Base-by-base conservation (phyloP, 306 rosid genomes). In the Echinosophora koreensis region DNA sequence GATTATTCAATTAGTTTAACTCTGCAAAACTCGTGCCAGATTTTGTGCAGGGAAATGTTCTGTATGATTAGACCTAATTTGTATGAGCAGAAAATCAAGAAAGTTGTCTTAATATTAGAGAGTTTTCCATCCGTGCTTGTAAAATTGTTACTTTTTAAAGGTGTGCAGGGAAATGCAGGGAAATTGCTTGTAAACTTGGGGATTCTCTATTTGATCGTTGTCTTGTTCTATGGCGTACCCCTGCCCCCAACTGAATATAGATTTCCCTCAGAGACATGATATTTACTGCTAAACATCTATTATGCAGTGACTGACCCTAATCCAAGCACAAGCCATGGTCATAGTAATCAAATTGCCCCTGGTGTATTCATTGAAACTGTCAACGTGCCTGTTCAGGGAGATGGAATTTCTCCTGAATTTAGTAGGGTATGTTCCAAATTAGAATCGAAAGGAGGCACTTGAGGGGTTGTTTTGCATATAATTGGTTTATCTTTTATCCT, bases 341-440 rank as follows among this genome's bases (percentile, higher is more conserved):
- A 88, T 77, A 83, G 82, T 75, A 84, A 52, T 86, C 97, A 85
- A 81, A 66, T 85, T 54, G 91, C 93, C 54, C 97, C 98, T 35
- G 97, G 98, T 69, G 92, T 96, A 15, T 87, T 96, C 42, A 85
- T 96, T 85, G 99, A 93, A 87, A 91, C 96, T 56, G 88, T 93
- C 81, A 88, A 94, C 69, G 61, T 95, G 81, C 97, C 98, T 73
- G 86, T 83, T 71, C 97, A 91, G 82, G 97, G 96, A 44, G 97
- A 89, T 42, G 96, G 96, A 39, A 77, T 85, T 79, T 80, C 88
- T 39, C 92, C 96, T 16, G 97, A 96, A 75, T 84, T 93, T 80
- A 90, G 77, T 75, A 85, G 93, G 89, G 99, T 89, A 79, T 86
- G 91, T 76, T 69, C 62, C 14, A 57, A 76, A 79, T 70, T 38